phyloP scores from a whole-genome alignment of 345 rosid species.

The Erodium maritimum region DNA sequence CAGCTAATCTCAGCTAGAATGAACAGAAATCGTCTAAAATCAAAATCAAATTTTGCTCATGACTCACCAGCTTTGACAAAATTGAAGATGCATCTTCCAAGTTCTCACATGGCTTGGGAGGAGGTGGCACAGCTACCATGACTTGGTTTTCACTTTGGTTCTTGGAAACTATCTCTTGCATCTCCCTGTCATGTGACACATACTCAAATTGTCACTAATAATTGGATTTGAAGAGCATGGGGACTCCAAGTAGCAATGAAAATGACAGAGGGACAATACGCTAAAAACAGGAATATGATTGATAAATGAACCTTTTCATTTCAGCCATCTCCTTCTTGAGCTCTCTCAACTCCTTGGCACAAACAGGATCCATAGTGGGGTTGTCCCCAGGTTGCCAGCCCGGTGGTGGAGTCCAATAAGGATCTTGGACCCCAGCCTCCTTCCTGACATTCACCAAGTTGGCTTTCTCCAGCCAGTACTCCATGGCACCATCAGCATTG shows the following conservation, averaged over 20 bases:
- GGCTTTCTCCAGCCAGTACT: constrained; percentile 86
- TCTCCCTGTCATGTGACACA: constrained; percentile 16
- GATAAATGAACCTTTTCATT: constrained; percentile 31
- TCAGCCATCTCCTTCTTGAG: constrained; percentile 33
- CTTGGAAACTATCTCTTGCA: constrained; percentile 33
- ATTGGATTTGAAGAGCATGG: constrained; percentile 1
- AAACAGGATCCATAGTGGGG: constrained; percentile 71
- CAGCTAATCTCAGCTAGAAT: neutral
- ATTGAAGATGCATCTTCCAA: constrained; percentile 24
- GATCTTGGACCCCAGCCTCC: constrained; percentile 80
- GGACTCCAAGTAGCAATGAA: neutral
- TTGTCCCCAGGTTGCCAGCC: constrained; percentile 91
- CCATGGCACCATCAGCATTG: constrained; percentile 93
- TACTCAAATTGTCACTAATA: neutral
- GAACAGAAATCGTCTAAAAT: too few species aligned
- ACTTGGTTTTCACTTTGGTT: constrained; percentile 34
- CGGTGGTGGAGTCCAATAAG: constrained; percentile 90
- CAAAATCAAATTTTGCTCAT: neutral
- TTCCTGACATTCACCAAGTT: constrained; percentile 54
- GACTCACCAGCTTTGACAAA: constrained; percentile 38
- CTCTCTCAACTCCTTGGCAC: constrained; percentile 50
- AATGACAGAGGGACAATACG: neutral
- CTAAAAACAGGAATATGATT: neutral
- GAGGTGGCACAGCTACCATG: constrained; percentile 23
- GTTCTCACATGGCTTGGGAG: constrained; percentile 28